Conservation (phyloP, 139 green algal species). For the Pseudopediastrum boryanum region DNA sequence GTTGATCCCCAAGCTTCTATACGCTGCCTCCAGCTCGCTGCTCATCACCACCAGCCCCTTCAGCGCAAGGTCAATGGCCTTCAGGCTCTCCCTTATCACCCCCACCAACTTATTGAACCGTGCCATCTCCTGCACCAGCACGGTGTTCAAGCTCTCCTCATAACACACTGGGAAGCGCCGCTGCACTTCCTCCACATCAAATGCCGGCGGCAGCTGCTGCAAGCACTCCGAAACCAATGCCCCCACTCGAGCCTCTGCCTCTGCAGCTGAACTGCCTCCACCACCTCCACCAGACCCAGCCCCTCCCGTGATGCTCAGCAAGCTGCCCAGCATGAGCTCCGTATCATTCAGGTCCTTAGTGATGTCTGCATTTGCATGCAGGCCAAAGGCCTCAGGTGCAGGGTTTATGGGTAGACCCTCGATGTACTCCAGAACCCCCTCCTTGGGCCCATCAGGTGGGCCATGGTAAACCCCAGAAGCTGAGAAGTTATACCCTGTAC, state of each 20-base stretch:
- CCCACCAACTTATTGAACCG: conserved; percentile 72
- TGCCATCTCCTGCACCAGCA: conserved; percentile 66
- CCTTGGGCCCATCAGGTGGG: conserved; percentile 45
- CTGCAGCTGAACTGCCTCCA: conserved; percentile 37
- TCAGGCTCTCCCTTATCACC: conserved; percentile 61
- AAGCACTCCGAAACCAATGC: conserved; percentile 57
- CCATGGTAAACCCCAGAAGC: conserved; percentile 59
- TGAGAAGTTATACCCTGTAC: conserved; percentile 41
- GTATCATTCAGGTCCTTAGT: conserved; percentile 73
- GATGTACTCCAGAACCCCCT: conserved; percentile 61
- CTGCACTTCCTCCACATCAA: conserved; percentile 66
- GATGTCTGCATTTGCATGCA: conserved; percentile 81
- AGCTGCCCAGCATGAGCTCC: conserved; percentile 57
- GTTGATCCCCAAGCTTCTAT: conserved; percentile 67
- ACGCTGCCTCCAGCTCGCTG: conserved; percentile 73
- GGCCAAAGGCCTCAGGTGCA: conserved; percentile 70
- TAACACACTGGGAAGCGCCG: conserved; percentile 62
- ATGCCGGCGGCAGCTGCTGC: conserved; percentile 61
- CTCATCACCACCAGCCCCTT: conserved; percentile 82
- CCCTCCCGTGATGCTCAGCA: conserved; percentile 62
- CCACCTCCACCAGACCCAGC: conserved; percentile 40
- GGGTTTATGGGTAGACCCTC: conserved; percentile 61
- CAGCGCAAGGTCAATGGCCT: conserved; percentile 60
- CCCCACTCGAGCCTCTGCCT: conserved; percentile 50
- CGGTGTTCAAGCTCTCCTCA: conserved; percentile 64